Percentiles rank a stretch among this genome's conserved stretches.
Conservation (phyloP, 257 asterid species). For the Knoxia roxburghii region DNA sequence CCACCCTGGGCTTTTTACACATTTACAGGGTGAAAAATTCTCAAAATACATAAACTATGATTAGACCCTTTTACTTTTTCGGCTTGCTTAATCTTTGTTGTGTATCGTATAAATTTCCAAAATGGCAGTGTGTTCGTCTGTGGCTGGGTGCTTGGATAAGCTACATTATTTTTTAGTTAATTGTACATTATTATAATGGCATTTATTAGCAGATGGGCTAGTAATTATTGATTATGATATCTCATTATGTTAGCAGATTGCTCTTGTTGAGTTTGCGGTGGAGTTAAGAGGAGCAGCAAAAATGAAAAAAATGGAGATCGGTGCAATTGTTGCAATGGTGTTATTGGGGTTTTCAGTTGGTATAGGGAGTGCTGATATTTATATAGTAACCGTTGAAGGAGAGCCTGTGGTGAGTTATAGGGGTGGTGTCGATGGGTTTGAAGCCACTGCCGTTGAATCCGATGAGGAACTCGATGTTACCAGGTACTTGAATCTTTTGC, state of each 20-base stretch:
- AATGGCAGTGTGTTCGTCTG: background rate
- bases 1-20: background rate
- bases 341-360: conserved; percentile 33
- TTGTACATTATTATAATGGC: background rate
- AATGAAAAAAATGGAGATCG: conserved; percentile 47
- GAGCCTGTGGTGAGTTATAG: conserved; percentile 88
- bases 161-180: background rate
- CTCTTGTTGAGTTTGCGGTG: conserved; percentile 22
- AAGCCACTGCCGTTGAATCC: conserved; percentile 87
- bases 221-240: background rate
- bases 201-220: background rate
- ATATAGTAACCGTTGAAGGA: conserved; percentile 82
- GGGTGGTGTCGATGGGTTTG: conserved; percentile 86
- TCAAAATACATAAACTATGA: background rate
- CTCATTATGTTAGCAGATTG: conserved; percentile 36
- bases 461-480: conserved; percentile 73
- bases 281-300: conserved; percentile 28
- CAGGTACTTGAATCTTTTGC: conserved; percentile 43
- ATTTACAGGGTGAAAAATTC: conserved; percentile 2
- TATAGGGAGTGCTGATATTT: conserved; percentile 59
- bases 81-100: background rate
- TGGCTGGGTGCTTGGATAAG: background rate
- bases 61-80: background rate
- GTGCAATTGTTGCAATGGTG: conserved; percentile 28
- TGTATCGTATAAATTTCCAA: background rate